Evolutionary conservation across 768 basidiomycete genomes (phyloP), one percentile per base, ranked within the genome.

Genomic region (Mycena amicta): DNA sequence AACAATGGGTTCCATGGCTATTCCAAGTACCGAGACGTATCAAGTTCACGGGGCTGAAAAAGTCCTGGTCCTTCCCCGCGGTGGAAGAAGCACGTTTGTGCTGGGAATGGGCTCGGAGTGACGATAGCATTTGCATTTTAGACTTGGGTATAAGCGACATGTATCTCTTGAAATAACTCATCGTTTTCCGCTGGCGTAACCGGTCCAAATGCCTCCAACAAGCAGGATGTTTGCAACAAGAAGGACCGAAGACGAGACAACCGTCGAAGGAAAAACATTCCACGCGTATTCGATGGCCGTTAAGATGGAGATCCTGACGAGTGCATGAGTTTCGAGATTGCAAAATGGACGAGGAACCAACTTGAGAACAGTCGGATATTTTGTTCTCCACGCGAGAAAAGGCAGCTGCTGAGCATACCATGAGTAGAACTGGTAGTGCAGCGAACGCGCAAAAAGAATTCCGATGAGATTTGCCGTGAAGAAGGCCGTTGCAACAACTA

Each of bases 341-440:
- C 18, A 51, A 57, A 26, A 47, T 16, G 13, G 64, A 27, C 28
- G n/a, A 37, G 23, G 18, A 8, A 74, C 83, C 60, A 67, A 91
- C 92, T 85, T 90, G 33, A 89, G 18, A 26, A 75, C 27, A 15
- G 82, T 49, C 16, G 89, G 89, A 70, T 84, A 90, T 52, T 74
- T 79, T 4, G 90, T 88, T 68, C 85, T 85, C 82, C 87, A 95
- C 3, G 84, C 76, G 27, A 98, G 72, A 68, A 95, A 88, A 1
- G 96, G 93, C 30, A 96, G 71, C 66, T 95, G 93, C 56, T 92
- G 89, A 11, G 89, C 92, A 70, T 98, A 98, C 97, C 97, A 99
- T 4, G 92, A 88, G 71, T 97, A 97, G 73, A 99, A 99, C 65
- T 99, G 97, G 70, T 98, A 98, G 70, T 99, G 97, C 43, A 99